Conservation (phyloP, 805 yeast genomes). For the Metschnikowia similis region DNA sequence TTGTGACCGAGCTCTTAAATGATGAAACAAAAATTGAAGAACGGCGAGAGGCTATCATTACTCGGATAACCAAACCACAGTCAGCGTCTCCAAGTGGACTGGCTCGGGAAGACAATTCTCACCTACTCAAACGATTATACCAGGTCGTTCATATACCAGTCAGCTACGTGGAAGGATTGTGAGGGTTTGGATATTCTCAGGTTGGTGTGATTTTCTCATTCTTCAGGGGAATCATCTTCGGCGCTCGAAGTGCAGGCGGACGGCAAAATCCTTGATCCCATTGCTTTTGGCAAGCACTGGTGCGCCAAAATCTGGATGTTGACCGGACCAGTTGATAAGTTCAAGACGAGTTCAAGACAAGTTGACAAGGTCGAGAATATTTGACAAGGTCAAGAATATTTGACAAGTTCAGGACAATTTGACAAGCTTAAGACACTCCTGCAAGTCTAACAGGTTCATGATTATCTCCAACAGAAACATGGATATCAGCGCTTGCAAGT, state of each 20-base stretch:
- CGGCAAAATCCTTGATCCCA: conserved; percentile 40
- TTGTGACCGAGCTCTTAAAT: conserved; percentile 67
- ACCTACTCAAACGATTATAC: conserved; percentile 70
- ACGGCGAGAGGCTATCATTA: conserved; percentile 22
- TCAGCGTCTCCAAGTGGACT: conserved; percentile 59
- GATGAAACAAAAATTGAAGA: conserved; percentile 55
- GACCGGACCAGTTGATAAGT: too few relatives aligned
- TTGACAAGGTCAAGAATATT: too few relatives aligned
- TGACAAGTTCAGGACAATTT: too few relatives aligned
- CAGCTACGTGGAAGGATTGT: conserved; percentile 74
- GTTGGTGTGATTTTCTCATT: conserved; percentile 76
- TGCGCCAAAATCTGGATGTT: conserved; percentile 41
- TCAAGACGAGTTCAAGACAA: too few relatives aligned
- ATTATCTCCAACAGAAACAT: too few relatives aligned
- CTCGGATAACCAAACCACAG: conserved; percentile 31
- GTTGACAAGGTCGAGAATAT: too few relatives aligned
- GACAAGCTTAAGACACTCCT: too few relatives aligned
- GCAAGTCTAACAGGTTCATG: too few relatives aligned
- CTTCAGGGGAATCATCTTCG: conserved; percentile 90
- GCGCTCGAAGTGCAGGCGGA: conserved; percentile 56
- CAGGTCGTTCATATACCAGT: conserved; percentile 55
- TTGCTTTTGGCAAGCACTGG: conserved; percentile 43
- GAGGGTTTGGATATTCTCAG: conserved; percentile 71
- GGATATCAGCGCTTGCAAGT: too few relatives aligned
- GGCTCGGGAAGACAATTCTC: conserved; percentile 75